These are phyloP conservation scores for Blastomyces emzantsi DNA, from an alignment of 2,329 filamentous ascomycete species.

Conservation along the genomic window DNA sequence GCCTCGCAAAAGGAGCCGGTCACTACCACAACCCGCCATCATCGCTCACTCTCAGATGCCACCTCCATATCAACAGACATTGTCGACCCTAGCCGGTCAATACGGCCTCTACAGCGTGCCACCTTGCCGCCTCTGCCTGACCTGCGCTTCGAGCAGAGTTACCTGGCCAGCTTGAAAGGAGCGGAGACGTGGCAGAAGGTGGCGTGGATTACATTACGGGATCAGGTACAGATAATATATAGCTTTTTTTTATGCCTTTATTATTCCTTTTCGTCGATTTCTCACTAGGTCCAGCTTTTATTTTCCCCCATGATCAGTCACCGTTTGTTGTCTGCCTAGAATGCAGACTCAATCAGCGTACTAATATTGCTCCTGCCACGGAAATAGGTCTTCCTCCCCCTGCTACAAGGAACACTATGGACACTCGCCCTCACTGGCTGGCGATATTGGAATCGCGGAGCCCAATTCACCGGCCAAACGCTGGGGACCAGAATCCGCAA, in stretches of 20 bases:
- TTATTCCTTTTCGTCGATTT: neutral
- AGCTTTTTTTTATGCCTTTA: neutral
- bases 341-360: neutral
- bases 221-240: conserved; percentile 56
- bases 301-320: neutral
- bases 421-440: conserved; percentile 77
- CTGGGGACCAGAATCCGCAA: conserved; percentile 68
- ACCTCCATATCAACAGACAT: conserved; percentile 42
- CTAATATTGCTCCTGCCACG: neutral
- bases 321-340: neutral
- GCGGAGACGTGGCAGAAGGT: conserved; percentile 74
- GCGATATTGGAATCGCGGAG: conserved; percentile 78
- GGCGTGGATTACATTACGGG: conserved; percentile 72
- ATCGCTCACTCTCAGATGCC: conserved; percentile 23
- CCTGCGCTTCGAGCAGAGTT: conserved; percentile 95
- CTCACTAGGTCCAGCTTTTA: neutral
- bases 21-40: conserved; percentile 27
- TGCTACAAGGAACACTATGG: conserved; percentile 83
- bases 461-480: conserved; percentile 65
- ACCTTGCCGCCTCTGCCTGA: conserved; percentile 68
- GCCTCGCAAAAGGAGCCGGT: conserved; percentile 59
- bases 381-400: conserved; percentile 66
- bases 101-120: conserved; percentile 29
- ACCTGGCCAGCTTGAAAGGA: conserved; percentile 75
- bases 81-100: conserved; percentile 29